phyloP scores from a whole-genome alignment of 805 yeast species.

The Novakomyces olei region DNA sequence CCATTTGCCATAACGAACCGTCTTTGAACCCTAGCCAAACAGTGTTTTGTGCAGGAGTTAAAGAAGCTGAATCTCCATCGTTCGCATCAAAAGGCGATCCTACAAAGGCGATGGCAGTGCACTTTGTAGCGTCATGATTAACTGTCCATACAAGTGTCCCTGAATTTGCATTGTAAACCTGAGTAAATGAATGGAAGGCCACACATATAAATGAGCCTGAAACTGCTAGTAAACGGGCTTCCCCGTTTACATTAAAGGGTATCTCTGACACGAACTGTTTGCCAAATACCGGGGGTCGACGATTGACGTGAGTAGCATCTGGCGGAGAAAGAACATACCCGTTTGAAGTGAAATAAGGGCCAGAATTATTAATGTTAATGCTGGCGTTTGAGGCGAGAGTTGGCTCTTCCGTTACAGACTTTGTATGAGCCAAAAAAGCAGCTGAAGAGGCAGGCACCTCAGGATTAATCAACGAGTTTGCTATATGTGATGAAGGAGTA shows the following conservation, averaged over 20 bases:
- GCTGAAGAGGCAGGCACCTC: too few relatives aligned
- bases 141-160: conserved; percentile 12
- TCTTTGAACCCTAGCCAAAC: conserved; percentile 18
- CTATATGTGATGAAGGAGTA: too few relatives aligned
- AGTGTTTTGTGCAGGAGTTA: too few relatives aligned
- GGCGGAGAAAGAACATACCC: conserved; percentile 7
- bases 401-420: not conserved
- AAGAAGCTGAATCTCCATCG: too few relatives aligned
- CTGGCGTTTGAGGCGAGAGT: not conserved
- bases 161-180: conserved; percentile 10
- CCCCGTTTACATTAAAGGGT: conserved; percentile 10
- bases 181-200: conserved; percentile 11
- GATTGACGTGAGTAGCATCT: conserved; percentile 15
- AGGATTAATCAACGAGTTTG: too few relatives aligned
- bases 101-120: conserved; percentile 13
- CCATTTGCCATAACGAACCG: conserved; percentile 15
- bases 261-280: conserved; percentile 11
- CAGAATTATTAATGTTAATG: not conserved
- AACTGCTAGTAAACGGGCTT: conserved; percentile 9
- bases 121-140: conserved; percentile 11
- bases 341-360: not conserved
- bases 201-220: conserved; percentile 10
- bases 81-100: conserved; percentile 7
- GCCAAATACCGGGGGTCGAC: conserved; percentile 14
- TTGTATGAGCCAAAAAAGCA: too few relatives aligned